Base-by-base conservation (phyloP, 2,329 filamentous ascomycete genomes). In the Akanthomyces muscarius region DNA sequence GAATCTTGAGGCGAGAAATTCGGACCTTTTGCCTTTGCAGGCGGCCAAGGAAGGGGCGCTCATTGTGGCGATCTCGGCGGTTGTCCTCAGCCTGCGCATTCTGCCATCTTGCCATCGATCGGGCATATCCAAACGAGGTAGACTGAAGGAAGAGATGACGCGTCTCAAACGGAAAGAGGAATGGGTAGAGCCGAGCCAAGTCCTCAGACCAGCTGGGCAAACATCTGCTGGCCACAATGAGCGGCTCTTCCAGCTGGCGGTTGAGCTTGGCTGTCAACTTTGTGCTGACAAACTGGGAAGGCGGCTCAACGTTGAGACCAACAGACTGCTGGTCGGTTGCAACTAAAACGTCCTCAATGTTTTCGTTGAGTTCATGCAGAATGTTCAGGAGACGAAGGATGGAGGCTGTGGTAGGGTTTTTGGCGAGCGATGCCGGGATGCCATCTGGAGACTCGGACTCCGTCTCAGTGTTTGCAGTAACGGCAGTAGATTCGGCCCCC, bases 211-310 rank as follows among this genome's bases (percentile, higher is more conserved):
- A 99, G 71, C 86, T 92, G 4, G 95, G 95, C 44, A 99, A 81
- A 73, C 95, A 99, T 71, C 94, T 96, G 77, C 95, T 98, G 4
- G 95, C 95, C 57, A 99, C 95, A 67, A 99, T 96, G 66, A 99
- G 79, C 11, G 95, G 95, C 76, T 99, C 96, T 72, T 99, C 95
- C 14, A 99, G 80, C 74, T 99, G 96, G 33, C 95, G 89, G 72
- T 99, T 99, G 63, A 99, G 84, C 78, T 99, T 99, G 1, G 95
- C 96, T 0, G 95, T 99, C 44, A 99, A 84, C 75, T 99, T 99
- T 0, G 95, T 97, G 72, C 99, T 99, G 76, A 99, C 95, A 70
- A 99, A 99, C 69, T 98, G 93, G 2, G 93, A 89, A 53, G 96
- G 76, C 0, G 94, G 91, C 75, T 98, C 94, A 1, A 88, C 83